Evolutionary conservation across 1,284 basidiomycete genomes (phyloP).

Genomic region (Ceratobasidium sp.): DNA sequence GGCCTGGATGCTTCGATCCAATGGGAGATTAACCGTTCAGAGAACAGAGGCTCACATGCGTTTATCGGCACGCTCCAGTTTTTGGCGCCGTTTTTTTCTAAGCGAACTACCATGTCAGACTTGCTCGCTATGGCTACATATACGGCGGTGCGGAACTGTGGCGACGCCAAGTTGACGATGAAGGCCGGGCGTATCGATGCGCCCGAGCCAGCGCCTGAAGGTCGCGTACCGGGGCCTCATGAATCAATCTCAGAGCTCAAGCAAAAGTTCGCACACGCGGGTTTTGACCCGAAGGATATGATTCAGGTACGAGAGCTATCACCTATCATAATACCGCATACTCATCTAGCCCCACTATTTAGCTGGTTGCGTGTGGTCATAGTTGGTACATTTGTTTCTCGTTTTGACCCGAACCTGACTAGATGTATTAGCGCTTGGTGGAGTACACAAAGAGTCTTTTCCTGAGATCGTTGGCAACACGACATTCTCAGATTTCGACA

Average conservation of each 20-base stretch:
- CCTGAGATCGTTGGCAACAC: neutral
- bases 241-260: neutral
- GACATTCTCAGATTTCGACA: neutral
- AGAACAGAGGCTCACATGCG: neutral
- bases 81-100: neutral
- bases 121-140: neutral
- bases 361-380: constrained; percentile 1
- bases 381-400: too few species aligned
- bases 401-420: neutral
- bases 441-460: neutral
- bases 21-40: neutral
- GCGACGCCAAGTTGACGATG: neutral
- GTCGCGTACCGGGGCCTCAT: neutral
- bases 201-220: neutral
- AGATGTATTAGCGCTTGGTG: neutral
- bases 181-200: neutral
- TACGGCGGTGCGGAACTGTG: neutral
- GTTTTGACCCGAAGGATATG: neutral
- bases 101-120: neutral
- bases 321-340: neutral
- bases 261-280: neutral
- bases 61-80: neutral
- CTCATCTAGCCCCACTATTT: neutral
- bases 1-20: neutral
- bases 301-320: neutral